Evolutionary conservation across 2,329 filamentous ascomycete genomes (phyloP).

Genomic region (Cucurbitaria berberidis): DNA sequence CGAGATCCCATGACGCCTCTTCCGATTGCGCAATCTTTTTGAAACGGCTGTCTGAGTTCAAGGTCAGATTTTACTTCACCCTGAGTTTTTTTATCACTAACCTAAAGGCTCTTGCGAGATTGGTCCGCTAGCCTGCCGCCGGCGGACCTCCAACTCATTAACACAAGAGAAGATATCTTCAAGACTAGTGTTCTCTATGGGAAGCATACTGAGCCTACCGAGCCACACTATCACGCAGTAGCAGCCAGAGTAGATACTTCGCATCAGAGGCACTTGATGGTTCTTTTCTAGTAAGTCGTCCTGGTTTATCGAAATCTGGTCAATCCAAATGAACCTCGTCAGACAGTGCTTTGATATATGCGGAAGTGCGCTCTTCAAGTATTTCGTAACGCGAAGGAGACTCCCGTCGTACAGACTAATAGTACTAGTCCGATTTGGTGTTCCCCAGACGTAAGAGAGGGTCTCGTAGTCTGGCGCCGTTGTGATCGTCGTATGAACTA

Average conservation of each 20-base stretch:
- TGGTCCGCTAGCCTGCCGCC: too few species aligned
- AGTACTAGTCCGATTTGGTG: not conserved
- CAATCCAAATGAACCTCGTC: constrained; percentile 17
- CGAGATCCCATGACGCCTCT: not conserved
- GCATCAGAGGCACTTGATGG: constrained; percentile 20
- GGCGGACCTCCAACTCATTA: too few species aligned
- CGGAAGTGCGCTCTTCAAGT: not conserved
- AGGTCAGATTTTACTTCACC: too few species aligned
- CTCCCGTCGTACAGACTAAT: not conserved
- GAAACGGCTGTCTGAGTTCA: too few species aligned
- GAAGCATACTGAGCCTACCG: too few species aligned
- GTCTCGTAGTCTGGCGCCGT: constrained; percentile 3
- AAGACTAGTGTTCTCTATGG: too few species aligned
- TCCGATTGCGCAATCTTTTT: too few species aligned
- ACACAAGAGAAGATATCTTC: too few species aligned
- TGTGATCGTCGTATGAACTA: not conserved
- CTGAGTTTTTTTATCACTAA: too few species aligned
- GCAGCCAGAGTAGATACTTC: constrained; percentile 16
- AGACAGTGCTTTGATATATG: not conserved
- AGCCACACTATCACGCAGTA: constrained; percentile 6
- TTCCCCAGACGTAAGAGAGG: constrained; percentile 9
- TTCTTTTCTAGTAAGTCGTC: constrained; percentile 14
- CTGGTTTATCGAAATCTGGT: constrained; percentile 28
- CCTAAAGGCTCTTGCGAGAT: too few species aligned
- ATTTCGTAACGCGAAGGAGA: not conserved